Evolutionary conservation across 2,329 filamentous ascomycete species (phyloP).

Genomic region (Fusarium sp.): DNA sequence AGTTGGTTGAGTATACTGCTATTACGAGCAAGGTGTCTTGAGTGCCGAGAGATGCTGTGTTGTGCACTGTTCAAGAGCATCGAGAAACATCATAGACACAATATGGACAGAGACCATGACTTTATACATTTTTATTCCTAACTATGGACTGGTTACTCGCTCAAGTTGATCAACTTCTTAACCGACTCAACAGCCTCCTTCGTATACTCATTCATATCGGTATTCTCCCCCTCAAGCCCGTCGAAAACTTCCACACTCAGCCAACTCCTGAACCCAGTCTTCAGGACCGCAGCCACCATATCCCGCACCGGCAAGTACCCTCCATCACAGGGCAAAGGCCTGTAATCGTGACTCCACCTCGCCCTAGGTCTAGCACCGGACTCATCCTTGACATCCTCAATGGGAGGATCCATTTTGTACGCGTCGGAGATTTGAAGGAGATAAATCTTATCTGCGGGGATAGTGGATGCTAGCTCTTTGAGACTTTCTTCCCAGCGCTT

Average conservation of each 20-base stretch:
- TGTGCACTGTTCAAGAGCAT: too few species aligned
- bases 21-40: constrained; percentile 38
- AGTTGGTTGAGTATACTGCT: constrained; percentile 45
- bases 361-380: constrained; percentile 69
- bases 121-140: background rate
- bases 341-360: constrained; percentile 76
- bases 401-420: constrained; percentile 69
- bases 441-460: constrained; percentile 78
- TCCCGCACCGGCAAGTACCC: constrained; percentile 77
- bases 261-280: constrained; percentile 74
- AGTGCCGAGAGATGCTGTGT: background rate
- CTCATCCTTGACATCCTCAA: constrained; percentile 60
- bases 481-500: constrained; percentile 65
- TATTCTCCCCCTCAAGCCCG: constrained; percentile 4
- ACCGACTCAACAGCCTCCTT: constrained; percentile 19
- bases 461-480: constrained; percentile 62
- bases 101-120: too few species aligned
- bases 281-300: constrained; percentile 72
- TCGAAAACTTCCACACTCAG: constrained; percentile 79
- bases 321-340: constrained; percentile 75
- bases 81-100: too few species aligned
- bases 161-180: constrained; percentile 10
- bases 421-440: constrained; percentile 80
- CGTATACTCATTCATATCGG: constrained; percentile 22
- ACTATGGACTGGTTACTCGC: background rate